Percentiles rank a stretch among this genome's conserved stretches.
These are phyloP conservation scores for Thielaviopsis ethacetica DNA, from an alignment of 2,329 filamentous ascomycete genomes.

Conservation along the genomic window DNA sequence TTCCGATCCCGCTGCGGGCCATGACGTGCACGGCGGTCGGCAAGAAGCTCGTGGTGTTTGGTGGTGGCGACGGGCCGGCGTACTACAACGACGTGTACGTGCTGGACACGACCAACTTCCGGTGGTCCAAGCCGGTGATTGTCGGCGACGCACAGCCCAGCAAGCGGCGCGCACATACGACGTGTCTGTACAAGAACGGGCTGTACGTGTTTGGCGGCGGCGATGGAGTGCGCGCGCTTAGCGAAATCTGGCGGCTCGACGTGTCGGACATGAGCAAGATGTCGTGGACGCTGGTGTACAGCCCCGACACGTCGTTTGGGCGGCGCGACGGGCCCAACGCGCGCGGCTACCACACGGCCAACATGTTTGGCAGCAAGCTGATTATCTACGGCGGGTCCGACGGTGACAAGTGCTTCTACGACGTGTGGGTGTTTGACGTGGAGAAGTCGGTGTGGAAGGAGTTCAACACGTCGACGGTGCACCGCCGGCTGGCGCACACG, in stretches of 20 bases:
- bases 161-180: slow-evolving; percentile 49
- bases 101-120: slow-evolving; percentile 52
- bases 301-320: slow-evolving; percentile 21
- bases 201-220: slow-evolving; percentile 59
- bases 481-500: slow-evolving; percentile 49
- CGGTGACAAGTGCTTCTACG: slow-evolving; percentile 55
- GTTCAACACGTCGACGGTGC: slow-evolving; percentile 43
- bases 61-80: slow-evolving; percentile 51
- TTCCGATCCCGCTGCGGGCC: slow-evolving; percentile 47
- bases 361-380: slow-evolving; percentile 56
- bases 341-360: slow-evolving; percentile 54
- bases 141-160: slow-evolving; percentile 41
- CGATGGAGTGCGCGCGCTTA: slow-evolving; percentile 52
- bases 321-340: slow-evolving; percentile 33
- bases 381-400: slow-evolving; percentile 57
- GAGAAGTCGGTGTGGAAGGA: slow-evolving; percentile 42
- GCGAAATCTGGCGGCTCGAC: slow-evolving; percentile 58
- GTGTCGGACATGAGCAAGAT: slow-evolving; percentile 50
- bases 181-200: slow-evolving; percentile 54
- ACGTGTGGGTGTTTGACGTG: slow-evolving; percentile 58
- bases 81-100: slow-evolving; percentile 61
- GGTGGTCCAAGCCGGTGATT: slow-evolving; percentile 47
- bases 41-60: slow-evolving; percentile 54
- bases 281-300: slow-evolving; percentile 50
- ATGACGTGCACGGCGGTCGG: slow-evolving; percentile 59